phyloP scores from a whole-genome alignment of 2,329 filamentous ascomycete genomes.

The Tolypocladium tropicale region DNA sequence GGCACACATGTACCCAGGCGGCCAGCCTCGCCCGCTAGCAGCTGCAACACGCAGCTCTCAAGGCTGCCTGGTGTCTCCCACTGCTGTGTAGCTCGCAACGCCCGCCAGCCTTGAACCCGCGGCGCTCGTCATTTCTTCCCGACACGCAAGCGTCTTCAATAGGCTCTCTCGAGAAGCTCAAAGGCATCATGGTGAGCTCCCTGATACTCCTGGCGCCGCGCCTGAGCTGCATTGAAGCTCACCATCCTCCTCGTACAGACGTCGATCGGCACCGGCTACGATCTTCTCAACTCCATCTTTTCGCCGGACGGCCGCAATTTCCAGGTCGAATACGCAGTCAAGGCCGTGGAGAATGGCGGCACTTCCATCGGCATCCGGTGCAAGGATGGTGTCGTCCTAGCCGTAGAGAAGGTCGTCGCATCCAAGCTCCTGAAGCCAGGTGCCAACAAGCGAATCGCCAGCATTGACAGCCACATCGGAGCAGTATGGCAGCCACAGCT shows the following conservation, averaged over 20 bases:
- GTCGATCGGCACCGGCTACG: constrained; percentile 98
- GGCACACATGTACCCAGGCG: constrained; percentile 12
- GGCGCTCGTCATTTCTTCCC: background rate
- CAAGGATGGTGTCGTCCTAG: constrained; percentile 93
- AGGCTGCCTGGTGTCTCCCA: constrained; percentile 27
- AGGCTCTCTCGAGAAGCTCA: constrained; percentile 1
- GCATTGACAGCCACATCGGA: constrained; percentile 86
- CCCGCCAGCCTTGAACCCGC: background rate
- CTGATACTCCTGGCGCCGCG: background rate
- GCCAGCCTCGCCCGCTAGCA: constrained; percentile 14
- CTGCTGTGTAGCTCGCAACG: constrained; percentile 15
- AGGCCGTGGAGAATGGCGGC: constrained; percentile 96
- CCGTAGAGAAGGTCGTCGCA: constrained; percentile 90
- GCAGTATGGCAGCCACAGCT: constrained; percentile 52
- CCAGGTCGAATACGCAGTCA: constrained; percentile 97
- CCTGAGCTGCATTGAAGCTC: constrained; percentile 1
- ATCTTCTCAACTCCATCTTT: constrained; percentile 99
- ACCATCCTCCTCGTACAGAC: constrained; percentile 49
- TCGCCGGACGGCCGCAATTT: constrained; percentile 98
- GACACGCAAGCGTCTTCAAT: background rate
- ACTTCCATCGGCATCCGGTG: constrained; percentile 93
- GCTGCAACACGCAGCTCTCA: constrained; percentile 27
- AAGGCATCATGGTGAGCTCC: constrained; percentile 9
- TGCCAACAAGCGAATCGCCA: constrained; percentile 95
- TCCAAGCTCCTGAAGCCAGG: constrained; percentile 93